Evolutionary conservation across 2,329 filamentous ascomycete species (phyloP), one percentile per base, ranked within the genome.

Genomic region (Fusarium oligoseptatum): DNA sequence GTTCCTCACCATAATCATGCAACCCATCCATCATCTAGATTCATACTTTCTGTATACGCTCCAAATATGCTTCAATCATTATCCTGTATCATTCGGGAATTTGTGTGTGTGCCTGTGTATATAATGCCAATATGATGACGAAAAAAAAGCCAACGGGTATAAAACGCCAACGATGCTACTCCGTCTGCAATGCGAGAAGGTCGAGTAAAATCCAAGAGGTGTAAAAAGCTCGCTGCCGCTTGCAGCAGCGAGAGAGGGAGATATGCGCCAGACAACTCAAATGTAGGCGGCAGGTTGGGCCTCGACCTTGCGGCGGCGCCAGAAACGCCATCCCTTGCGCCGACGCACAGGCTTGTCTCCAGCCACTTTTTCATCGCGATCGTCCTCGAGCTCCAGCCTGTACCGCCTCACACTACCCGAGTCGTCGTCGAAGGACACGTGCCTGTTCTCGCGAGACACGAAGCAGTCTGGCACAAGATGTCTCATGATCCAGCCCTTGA

Each of bases 381-480:
- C 86, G 39, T 84, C 84, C 20, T 90, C 88, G 4, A 92, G 83
- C 43, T 90, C 87, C 4, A 92, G 83, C 6, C 91, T 84, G 79
- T 92, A 92, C 17, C 91, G 85, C 17, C 91, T 85, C 68, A 92
- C 91, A 67, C 90, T 92, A 22, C 91, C 90, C 1, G 86, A 83
- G 79, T 92, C 90, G 76, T 91, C 89, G 75, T 91, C 89, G 68
- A 92, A 92, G 3, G 85, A 84, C 14, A 90, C 80, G 58, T 87
- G 86, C 45, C 87, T 83, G 58, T 84, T 85, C 70, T 82, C 83
- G 37, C 84, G 83, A 14, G 90, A 87, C 2, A 90, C 82, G 66
- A 92, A 88, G 80, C 90, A 92, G 70, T 91, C 89, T 0, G 91
- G 91, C 4, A 92, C 84, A 9, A 92, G 80, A 74, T 88, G 85